These are phyloP conservation scores for Paraphoma chrysanthemicola DNA, from an alignment of 2,329 filamentous ascomycete genomes.

Conservation along the genomic window DNA sequence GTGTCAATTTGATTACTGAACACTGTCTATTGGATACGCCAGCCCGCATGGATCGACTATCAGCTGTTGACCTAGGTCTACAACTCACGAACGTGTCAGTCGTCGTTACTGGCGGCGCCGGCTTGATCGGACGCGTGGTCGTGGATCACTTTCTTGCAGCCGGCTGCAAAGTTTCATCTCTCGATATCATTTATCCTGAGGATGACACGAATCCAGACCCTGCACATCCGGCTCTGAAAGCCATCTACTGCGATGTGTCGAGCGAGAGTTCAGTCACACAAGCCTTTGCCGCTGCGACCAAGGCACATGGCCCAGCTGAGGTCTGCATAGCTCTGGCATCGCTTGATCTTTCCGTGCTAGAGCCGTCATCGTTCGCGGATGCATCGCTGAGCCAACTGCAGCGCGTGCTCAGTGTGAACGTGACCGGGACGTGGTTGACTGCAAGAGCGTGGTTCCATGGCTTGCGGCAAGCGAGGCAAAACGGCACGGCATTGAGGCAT, in stretches of 20 bases:
- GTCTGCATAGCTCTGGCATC: constrained; percentile 54
- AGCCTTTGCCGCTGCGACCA: constrained; percentile 45
- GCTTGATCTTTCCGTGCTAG: constrained; percentile 53
- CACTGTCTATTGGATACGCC: neutral
- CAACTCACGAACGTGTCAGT: constrained; percentile 46
- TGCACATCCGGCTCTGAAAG: constrained; percentile 2
- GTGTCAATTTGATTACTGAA: neutral
- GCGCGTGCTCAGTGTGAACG: constrained; percentile 53
- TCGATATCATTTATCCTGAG: constrained; percentile 36
- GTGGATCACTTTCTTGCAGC: constrained; percentile 52
- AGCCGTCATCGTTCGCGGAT: constrained; percentile 48
- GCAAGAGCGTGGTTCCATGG: constrained; percentile 53
- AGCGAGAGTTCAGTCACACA: constrained; percentile 41
- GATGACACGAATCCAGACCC: constrained; percentile 1
- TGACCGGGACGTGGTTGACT: constrained; percentile 48
- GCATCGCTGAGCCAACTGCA: constrained; percentile 50
- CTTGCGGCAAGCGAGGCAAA: constrained; percentile 33
- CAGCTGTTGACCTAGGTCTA: constrained; percentile 38
- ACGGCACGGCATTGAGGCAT: constrained; percentile 28
- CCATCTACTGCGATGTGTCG: constrained; percentile 45
- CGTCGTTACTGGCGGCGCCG: constrained; percentile 52
- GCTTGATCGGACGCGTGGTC: constrained; percentile 50
- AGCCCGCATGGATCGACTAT: constrained; percentile 9
- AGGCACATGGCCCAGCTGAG: constrained; percentile 45
- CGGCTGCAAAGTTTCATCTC: constrained; percentile 50